A percentile compares a stretch with the other conserved stretches of the same genome.
Conservation (phyloP, 1,284 basidiomycete species). For the Gymnopus androsaceus region DNA sequence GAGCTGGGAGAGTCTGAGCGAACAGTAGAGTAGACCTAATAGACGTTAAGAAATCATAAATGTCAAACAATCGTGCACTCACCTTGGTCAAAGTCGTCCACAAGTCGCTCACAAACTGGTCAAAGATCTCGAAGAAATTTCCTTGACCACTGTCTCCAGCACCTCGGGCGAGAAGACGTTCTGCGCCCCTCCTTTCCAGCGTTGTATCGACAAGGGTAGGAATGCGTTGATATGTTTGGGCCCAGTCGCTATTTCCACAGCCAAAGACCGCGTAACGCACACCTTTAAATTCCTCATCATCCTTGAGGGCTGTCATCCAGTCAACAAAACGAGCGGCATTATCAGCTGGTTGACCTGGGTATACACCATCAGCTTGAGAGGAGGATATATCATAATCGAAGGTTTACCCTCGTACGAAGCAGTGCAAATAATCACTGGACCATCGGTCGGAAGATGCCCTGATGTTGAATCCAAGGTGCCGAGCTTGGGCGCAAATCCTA, state of each 20-base stretch:
- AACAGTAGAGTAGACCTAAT: constrained; percentile 29
- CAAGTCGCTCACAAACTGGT: constrained; percentile 43
- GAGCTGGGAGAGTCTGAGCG: constrained; percentile 21
- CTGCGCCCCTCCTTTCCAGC: constrained; percentile 42
- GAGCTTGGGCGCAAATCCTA: constrained; percentile 45
- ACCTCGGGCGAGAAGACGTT: constrained; percentile 41
- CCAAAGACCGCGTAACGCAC: constrained; percentile 54
- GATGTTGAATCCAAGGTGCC: constrained; percentile 46
- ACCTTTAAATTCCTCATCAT: constrained; percentile 33
- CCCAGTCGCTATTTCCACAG: constrained; percentile 58
- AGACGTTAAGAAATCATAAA: background rate
- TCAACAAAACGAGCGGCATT: constrained; percentile 51
- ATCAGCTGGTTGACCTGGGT: constrained; percentile 46
- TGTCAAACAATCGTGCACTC: background rate
- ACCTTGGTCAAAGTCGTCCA: constrained; percentile 43
- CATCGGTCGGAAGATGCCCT: constrained; percentile 44
- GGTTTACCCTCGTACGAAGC: constrained; percentile 51
- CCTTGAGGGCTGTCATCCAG: constrained; percentile 38
- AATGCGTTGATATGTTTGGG: constrained; percentile 52
- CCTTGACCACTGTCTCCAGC: constrained; percentile 44
- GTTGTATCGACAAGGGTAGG: constrained; percentile 45
- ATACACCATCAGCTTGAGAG: background rate
- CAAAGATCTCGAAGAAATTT: constrained; percentile 49
- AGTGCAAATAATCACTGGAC: constrained; percentile 51
- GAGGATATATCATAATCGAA: background rate